Percentiles rank a stretch among this genome's conserved stretches.
These are phyloP conservation scores for Aspergillus leporis DNA, from an alignment of 495 filamentous ascomycete species.

Conservation along the genomic window DNA sequence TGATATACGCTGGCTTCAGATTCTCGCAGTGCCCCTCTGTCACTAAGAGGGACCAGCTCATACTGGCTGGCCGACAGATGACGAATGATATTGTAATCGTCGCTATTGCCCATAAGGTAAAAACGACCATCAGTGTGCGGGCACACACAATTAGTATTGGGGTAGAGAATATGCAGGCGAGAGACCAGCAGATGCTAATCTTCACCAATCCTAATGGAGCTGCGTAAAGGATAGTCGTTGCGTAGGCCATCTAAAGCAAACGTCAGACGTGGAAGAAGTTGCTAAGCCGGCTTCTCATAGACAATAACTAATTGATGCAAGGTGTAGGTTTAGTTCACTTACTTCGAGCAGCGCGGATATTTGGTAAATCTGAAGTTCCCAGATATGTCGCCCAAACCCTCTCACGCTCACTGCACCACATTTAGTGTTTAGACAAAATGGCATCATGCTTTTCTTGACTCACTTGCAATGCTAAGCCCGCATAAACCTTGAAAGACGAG, in stretches of 20 bases:
- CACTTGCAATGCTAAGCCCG: neutral
- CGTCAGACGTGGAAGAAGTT: neutral
- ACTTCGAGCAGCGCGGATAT: neutral
- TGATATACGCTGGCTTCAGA: neutral
- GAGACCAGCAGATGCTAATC: neutral
- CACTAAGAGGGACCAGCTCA: neutral
- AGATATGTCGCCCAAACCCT: neutral
- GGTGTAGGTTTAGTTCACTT: neutral
- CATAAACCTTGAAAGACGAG: neutral
- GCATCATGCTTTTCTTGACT: neutral
- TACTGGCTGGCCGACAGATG: neutral
- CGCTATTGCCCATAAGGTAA: neutral
- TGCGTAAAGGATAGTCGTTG: neutral
- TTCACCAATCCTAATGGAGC: neutral
- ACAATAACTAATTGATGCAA: neutral
- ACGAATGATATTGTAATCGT: neutral
- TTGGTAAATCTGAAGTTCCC: neutral
- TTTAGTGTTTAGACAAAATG: neutral
- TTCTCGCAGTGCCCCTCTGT: neutral
- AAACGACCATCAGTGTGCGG: neutral
- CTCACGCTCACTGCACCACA: neutral
- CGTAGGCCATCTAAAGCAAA: neutral
- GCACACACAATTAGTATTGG: neutral
- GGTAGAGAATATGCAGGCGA: neutral
- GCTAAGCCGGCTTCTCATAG: neutral